Base-by-base conservation (phyloP, 495 filamentous ascomycete species). In the Trichoderma virens region DNA sequence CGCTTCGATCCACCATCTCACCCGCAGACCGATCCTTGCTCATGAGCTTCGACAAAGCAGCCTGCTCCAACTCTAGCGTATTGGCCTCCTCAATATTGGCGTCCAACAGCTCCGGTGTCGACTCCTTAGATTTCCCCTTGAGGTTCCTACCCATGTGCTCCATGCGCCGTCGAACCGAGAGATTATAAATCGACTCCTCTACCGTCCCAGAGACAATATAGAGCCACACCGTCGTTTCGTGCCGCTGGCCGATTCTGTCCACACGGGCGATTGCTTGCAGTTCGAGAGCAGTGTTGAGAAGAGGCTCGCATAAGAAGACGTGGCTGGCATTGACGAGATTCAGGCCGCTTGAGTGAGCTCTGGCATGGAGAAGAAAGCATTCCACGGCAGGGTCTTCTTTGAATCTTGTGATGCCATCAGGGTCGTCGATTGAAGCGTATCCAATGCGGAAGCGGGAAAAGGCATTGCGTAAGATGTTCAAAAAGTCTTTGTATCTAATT, bases 251-350 rank as follows among this genome's bases (percentile, higher is more conserved):
- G 63, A 98, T 98, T 41, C 93, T 84, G 72, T 98, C 91, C 0
- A 98, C 92, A 59, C 93, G 88, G 6, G 92, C 91, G 68, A 97
- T 95, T 3, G 92, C 93, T 70, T 98, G 93, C 6, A 97, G 82
- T 69, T 97, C 93, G 9, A 98, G 85, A 2, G 93, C 91, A 6
- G 93, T 90, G 71, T 97, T 96, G 67, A 97, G 85, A 4, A 97
- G 76, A 1, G 93, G 93, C 73, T 98, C 93, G 73, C 92, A 97
- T 8, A 98, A 78, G 68, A 98, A 93, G 1, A 98, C 92, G 71
- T 98, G 90, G 13, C 87, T 96, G 5, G 93, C 94, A 71, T 93
- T 93, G 67, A 96, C 86, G 5, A 98, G 79, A 67, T 93, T 98
- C 31, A 98, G 76, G 0, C 93, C 93, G 1, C 90, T 90, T 3